A percentile compares a stretch with the other conserved stretches of the same genome.
Conservation (phyloP, 495 filamentous ascomycete species). For the Podospora pseudoanserina region DNA sequence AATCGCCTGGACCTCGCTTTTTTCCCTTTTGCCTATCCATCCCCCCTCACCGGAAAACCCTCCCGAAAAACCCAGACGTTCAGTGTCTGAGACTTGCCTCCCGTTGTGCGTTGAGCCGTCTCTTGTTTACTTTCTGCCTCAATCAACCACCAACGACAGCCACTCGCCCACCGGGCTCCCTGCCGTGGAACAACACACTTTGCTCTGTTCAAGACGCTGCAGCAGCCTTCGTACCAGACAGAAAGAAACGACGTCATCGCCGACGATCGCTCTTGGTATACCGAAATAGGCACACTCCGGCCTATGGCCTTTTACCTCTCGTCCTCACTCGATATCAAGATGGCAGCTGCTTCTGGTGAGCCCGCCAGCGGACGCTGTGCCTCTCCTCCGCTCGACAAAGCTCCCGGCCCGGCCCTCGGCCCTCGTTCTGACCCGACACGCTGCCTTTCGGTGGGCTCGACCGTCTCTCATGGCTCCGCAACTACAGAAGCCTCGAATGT, state of each 20-base stretch:
- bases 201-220: neutral
- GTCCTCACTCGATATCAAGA: conserved; percentile 17
- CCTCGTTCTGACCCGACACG: conserved; percentile 62
- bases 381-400: conserved; percentile 63
- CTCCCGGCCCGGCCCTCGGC: conserved; percentile 63
- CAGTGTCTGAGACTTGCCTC: neutral
- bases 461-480: conserved; percentile 50
- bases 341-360: conserved; percentile 36
- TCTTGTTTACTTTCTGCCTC: conserved; percentile 4
- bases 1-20: neutral
- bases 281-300: neutral
- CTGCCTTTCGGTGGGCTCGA: conserved; percentile 73
- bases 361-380: conserved; percentile 38
- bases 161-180: neutral
- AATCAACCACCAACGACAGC: neutral
- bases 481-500: conserved; percentile 57
- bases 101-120: neutral
- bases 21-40: neutral
- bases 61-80: neutral
- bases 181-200: neutral
- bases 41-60: neutral
- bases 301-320: conserved; percentile 3
- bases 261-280: neutral
- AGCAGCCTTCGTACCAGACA: neutral
- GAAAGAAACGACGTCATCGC: neutral